Percentiles rank a stretch among this genome's conserved stretches.
These are phyloP conservation scores for Alternaria conjuncta DNA, from an alignment of 2,329 filamentous ascomycete species.

Conservation along the genomic window DNA sequence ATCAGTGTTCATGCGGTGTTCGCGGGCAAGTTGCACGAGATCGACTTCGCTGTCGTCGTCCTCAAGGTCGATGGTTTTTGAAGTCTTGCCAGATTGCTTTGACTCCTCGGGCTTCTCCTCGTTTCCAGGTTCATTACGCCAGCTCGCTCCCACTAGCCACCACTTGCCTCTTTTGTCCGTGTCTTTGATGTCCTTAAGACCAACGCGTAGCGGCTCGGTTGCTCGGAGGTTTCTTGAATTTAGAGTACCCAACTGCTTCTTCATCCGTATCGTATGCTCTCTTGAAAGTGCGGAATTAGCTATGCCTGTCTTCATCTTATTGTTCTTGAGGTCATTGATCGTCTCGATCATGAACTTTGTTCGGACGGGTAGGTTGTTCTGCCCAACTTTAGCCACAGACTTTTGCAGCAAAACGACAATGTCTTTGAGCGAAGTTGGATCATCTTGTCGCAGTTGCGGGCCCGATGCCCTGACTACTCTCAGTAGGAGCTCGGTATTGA, in stretches of 20 bases:
- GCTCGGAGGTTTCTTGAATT: conserved; percentile 73
- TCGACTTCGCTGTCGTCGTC: conserved; percentile 60
- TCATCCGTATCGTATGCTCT: conserved; percentile 87
- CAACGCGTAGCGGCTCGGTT: conserved; percentile 81
- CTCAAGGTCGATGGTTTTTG: conserved; percentile 16
- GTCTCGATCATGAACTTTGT: conserved; percentile 98
- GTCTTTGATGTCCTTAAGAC: conserved; percentile 80
- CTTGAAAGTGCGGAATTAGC: conserved; percentile 74
- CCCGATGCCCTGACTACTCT: conserved; percentile 82
- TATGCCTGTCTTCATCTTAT: conserved; percentile 78
- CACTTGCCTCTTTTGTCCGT: conserved; percentile 91
- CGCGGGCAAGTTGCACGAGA: conserved; percentile 73
- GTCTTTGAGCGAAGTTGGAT: conserved; percentile 85
- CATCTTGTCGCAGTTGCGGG: conserved; percentile 83
- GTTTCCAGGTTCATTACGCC: conserved; percentile 58
- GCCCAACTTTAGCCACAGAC: conserved; percentile 70
- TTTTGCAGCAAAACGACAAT: conserved; percentile 82
- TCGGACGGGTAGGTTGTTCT: conserved; percentile 77
- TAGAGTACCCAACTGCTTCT: conserved; percentile 82
- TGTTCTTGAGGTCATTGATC: conserved; percentile 94
- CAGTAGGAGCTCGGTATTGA: conserved; percentile 87
- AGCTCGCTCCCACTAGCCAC: conserved; percentile 98
- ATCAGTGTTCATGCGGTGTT: conserved; percentile 86
- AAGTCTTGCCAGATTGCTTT: conserved; percentile 31
- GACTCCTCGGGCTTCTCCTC: conserved; percentile 45